Percentiles rank a stretch among this genome's conserved stretches.
Conservation (phyloP, 495 filamentous ascomycete genomes). For the Achaetomiella virescens region DNA sequence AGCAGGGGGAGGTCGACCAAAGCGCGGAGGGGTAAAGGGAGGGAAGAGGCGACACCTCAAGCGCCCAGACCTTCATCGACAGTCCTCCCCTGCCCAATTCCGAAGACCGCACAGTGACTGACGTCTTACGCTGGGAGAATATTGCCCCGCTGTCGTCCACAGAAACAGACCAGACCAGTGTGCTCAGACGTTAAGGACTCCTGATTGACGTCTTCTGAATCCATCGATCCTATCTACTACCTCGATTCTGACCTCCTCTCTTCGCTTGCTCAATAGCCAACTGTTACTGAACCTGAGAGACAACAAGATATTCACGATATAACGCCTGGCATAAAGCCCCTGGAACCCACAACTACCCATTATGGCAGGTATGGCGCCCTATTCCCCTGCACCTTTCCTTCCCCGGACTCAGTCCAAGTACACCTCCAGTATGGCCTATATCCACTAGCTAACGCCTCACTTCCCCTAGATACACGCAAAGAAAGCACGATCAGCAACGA, state of each 20-base stretch:
- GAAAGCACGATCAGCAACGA: background rate
- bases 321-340: background rate
- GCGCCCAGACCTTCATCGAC: background rate
- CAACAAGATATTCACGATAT: background rate
- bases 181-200: background rate
- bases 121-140: background rate
- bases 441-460: too few relatives aligned
- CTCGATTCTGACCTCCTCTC: background rate
- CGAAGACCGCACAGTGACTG: background rate
- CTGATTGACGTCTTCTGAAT: background rate
- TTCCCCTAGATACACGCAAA: constrained; percentile 6
- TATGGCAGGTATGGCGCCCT: background rate
- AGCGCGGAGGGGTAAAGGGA: background rate
- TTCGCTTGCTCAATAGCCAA: background rate
- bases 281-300: background rate
- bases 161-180: background rate
- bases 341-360: background rate
- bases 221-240: background rate
- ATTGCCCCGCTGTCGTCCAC: background rate
- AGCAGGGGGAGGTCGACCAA: background rate
- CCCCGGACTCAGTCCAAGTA: background rate
- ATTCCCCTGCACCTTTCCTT: background rate
- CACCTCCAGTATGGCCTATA: too few relatives aligned
- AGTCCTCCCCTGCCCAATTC: background rate
- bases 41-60: background rate